Percentiles rank a stretch among this genome's conserved stretches.
Conservation (phyloP, 176 grass and related monocot species). For the Miscanthus lutarioriparius region DNA sequence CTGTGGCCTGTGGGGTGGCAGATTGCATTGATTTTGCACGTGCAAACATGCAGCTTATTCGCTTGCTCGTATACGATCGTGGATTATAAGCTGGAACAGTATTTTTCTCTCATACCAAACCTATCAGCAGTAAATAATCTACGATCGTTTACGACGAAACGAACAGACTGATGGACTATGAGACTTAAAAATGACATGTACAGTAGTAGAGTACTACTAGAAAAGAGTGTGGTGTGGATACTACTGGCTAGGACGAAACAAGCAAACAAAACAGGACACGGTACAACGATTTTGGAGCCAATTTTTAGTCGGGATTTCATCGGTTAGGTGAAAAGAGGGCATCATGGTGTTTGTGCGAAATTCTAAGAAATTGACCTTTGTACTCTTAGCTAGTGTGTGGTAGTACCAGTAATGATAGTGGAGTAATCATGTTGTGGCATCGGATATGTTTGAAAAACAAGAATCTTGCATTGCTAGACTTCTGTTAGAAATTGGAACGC, state of each 20-base stretch:
- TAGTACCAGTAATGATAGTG: not conserved
- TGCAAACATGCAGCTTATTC: too few species aligned
- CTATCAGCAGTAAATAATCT: too few species aligned
- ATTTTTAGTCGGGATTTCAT: not conserved
- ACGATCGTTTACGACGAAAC: too few species aligned
- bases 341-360: not conserved
- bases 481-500: not conserved
- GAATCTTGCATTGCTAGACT: not conserved
- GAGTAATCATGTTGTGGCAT: not conserved
- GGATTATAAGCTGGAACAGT: too few species aligned
- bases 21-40: not conserved
- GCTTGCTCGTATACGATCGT: too few species aligned
- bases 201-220: too few species aligned
- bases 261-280: not conserved
- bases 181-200: too few species aligned
- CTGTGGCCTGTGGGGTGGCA: not conserved
- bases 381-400: not conserved
- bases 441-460: not conserved
- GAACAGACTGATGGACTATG: too few species aligned
- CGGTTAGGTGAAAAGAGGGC: not conserved
- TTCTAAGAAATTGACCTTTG: not conserved
- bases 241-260: not conserved
- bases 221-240: not conserved
- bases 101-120: too few species aligned
- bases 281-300: not conserved